A percentile compares a stretch with the other conserved stretches of the same genome.
phyloP scores from a whole-genome alignment of 148 eudicot species.

The Cornus controversa region DNA sequence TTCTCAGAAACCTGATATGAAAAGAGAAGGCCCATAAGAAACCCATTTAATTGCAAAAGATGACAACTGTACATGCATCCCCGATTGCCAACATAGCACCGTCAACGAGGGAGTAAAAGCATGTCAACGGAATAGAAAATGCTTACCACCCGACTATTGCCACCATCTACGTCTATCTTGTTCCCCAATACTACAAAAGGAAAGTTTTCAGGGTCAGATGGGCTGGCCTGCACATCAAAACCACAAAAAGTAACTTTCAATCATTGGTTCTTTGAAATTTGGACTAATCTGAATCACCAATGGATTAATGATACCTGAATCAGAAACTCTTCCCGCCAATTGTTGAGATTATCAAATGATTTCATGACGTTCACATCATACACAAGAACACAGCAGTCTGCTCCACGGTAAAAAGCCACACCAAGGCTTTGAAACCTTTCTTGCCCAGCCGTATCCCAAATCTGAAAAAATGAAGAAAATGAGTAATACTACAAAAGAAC shows the following conservation, averaged over 20 bases:
- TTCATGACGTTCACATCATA: constrained; percentile 78
- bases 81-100: background rate
- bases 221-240: constrained; percentile 52
- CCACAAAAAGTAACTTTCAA: constrained; percentile 14
- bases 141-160: constrained; percentile 81
- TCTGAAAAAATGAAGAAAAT: constrained; percentile 30
- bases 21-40: background rate
- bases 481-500: background rate
- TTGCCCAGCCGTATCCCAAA: constrained; percentile 94
- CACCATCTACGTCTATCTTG: constrained; percentile 76
- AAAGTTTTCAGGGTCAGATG: constrained; percentile 79
- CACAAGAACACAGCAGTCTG: constrained; percentile 82
- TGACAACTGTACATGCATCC: background rate
- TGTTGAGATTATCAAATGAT: constrained; percentile 71
- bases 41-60: background rate
- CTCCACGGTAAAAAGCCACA: constrained; percentile 83
- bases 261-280: background rate
- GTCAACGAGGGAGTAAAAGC: background rate
- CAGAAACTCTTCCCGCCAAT: constrained; percentile 79
- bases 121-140: background rate
- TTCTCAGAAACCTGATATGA: constrained; percentile 54
- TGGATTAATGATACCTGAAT: constrained; percentile 46
- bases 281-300: background rate
- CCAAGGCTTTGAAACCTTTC: constrained; percentile 89
- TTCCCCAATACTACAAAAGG: constrained; percentile 85